A percentile compares a stretch with the other conserved stretches of the same genome.
phyloP scores from a whole-genome alignment of 495 filamentous ascomycete genomes.

The Geoglossum glabrum region DNA sequence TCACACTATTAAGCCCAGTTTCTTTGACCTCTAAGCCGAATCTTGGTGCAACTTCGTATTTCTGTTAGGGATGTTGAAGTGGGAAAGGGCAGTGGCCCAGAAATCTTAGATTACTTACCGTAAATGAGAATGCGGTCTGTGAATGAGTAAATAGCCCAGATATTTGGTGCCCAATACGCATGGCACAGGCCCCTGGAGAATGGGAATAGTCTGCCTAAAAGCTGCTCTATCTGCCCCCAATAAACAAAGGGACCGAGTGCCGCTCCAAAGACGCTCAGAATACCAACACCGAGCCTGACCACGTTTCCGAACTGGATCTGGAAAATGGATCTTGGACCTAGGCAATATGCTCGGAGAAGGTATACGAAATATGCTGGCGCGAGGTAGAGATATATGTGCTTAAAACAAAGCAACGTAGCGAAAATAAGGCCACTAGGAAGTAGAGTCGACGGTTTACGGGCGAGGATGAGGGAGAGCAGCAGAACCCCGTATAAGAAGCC shows the following conservation, averaged over 20 bases:
- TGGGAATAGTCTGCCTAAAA: constrained; percentile 71
- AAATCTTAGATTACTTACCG: constrained; percentile 26
- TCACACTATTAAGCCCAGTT: constrained; percentile 68
- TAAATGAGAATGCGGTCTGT: constrained; percentile 62
- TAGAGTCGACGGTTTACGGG: constrained; percentile 54
- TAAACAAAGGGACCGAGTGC: constrained; percentile 82
- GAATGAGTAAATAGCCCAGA: constrained; percentile 96
- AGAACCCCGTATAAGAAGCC: constrained; percentile 86
- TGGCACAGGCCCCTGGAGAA: constrained; percentile 88
- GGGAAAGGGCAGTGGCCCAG: background rate
- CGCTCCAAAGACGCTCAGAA: constrained; percentile 51
- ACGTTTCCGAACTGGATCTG: constrained; percentile 56
- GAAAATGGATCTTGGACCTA: constrained; percentile 59
- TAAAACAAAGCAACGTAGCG: constrained; percentile 70
- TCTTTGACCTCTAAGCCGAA: constrained; percentile 51
- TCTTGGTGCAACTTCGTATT: constrained; percentile 47
- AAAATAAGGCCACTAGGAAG: constrained; percentile 66
- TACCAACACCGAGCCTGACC: constrained; percentile 57
- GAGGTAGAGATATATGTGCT: constrained; percentile 96
- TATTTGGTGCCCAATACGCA: constrained; percentile 95
- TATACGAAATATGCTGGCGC: constrained; percentile 93
- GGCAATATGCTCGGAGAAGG: constrained; percentile 69
- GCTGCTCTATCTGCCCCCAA: constrained; percentile 72
- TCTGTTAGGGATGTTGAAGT: constrained; percentile 11
- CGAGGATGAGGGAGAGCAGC: constrained; percentile 64